These are phyloP conservation scores for Odonthalia washingtoniensis DNA, from an alignment of 31 red algal species.

Conservation along the genomic window DNA sequence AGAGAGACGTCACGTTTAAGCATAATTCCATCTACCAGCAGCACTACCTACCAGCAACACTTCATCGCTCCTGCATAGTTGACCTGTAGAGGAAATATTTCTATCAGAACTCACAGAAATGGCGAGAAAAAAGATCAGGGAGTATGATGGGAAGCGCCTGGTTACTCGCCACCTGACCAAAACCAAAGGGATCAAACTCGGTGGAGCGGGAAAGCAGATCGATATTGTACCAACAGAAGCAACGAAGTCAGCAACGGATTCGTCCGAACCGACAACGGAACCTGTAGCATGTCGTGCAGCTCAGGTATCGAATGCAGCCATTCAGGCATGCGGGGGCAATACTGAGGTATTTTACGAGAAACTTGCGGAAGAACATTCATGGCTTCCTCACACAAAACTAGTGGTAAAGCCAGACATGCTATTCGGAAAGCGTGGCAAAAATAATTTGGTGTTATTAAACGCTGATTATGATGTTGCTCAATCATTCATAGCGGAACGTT, in stretches of 20 bases:
- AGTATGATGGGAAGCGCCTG: conserved; percentile 96
- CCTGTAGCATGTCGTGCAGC: background rate
- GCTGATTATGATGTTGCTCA: conserved; percentile 74
- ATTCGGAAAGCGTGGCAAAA: conserved; percentile 98
- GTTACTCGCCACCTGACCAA: conserved; percentile 73
- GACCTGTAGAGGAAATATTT: too few relatives aligned
- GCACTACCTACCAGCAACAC: too few relatives aligned
- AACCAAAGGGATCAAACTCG: conserved; percentile 57
- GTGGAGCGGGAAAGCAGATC: conserved; percentile 40
- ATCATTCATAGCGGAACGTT: conserved; percentile 56
- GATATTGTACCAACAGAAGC: too few relatives aligned
- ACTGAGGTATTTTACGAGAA: conserved; percentile 51
- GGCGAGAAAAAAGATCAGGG: conserved; percentile 98
- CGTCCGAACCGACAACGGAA: too few relatives aligned
- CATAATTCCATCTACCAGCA: too few relatives aligned
- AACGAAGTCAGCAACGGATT: too few relatives aligned
- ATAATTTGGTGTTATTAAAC: conserved; percentile 93
- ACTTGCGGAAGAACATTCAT: conserved; percentile 74
- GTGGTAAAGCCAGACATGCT: conserved; percentile 99
- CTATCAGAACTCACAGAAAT: conserved; percentile 61
- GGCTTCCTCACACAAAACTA: conserved; percentile 76
- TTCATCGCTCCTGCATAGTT: too few relatives aligned
- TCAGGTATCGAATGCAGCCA: conserved; percentile 35
- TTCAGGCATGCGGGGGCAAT: conserved; percentile 27
- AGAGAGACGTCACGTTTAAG: too few relatives aligned